These are phyloP conservation scores for Wickerhamiella domercqiae DNA, from an alignment of 805 yeast genomes.

Conservation along the genomic window DNA sequence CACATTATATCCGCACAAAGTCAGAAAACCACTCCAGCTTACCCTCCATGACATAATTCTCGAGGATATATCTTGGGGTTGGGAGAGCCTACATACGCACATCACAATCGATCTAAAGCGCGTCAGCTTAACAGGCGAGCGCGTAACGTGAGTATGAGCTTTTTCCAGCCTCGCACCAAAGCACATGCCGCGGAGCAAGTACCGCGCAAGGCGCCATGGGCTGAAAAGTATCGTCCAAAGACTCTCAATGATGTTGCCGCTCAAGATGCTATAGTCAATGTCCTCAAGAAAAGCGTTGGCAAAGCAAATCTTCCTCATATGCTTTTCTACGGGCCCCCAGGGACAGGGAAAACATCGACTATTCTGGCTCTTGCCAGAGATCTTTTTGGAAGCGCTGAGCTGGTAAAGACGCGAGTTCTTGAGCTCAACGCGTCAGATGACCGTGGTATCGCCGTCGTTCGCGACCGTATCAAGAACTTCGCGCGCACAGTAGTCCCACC, in stretches of 20 bases:
- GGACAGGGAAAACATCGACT: conserved; percentile 85
- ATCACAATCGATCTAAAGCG: too few species aligned
- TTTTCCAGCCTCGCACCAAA: background rate
- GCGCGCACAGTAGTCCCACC: conserved; percentile 76
- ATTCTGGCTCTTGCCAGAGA: conserved; percentile 77
- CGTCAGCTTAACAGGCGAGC: too few species aligned
- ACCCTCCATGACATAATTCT: too few species aligned
- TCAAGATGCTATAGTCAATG: conserved; percentile 77
- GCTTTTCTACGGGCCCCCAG: conserved; percentile 90
- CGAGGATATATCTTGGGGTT: too few species aligned
- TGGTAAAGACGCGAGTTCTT: conserved; percentile 73
- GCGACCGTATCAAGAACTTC: conserved; percentile 91
- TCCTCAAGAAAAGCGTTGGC: conserved; percentile 60
- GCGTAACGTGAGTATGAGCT: too few species aligned
- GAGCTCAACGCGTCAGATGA: conserved; percentile 96
- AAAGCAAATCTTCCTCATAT: conserved; percentile 64
- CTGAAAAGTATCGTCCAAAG: conserved; percentile 53
- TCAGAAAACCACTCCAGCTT: too few species aligned
- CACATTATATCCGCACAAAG: too few species aligned
- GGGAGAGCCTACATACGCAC: too few species aligned
- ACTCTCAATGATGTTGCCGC: conserved; percentile 76
- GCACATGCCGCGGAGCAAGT: background rate
- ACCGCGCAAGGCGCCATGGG: conserved; percentile 19
- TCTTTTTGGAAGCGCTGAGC: conserved; percentile 67
- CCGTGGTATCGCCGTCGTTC: conserved; percentile 94